Base-by-base conservation (phyloP, 2,329 filamentous ascomycete genomes). In the Simplicillium aogashimaense region DNA sequence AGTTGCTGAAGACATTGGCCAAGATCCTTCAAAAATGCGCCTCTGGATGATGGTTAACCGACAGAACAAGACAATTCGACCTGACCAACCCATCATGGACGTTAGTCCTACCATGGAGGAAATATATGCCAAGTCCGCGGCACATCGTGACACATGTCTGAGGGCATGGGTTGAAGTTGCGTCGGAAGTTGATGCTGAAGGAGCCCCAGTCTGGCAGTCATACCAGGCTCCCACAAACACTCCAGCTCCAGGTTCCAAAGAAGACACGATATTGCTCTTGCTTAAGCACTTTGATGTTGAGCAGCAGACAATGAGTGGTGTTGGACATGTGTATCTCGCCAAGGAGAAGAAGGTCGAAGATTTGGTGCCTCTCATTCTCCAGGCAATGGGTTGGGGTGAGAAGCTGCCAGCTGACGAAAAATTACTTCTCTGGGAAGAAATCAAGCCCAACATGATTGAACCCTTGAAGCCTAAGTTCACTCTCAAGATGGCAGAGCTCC, bases 11-110 rank as follows among this genome's bases (percentile, higher is more conserved):
- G 83, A 94, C 42, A 70, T 83, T 37, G 72, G 69, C 1, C 61
- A 83, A 37, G 79, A 89, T 35, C 69, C 82, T 1, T 78, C 78
- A 42, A 75, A 77, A 45, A 64, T 97, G 17, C 78, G 92, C 16
- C 75, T 95, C 14, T 98, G 92, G 94, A 78, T 87, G 40, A 95
- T 98, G 89, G 92, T 98, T 1, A 97, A 95, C 56, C 83, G 92
- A 10, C 92, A 98, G 59, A 98, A 98, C 58, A 95, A 95, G 62
- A 98, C 92, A 0, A 83, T 87, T 30, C 79, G 92, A 14, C 92
- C 94, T 0, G 92, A 98, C 56, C 81, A 86, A 43, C 86, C 88
- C 0, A 79, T 98, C 37, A 76, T 77, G 57, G 88, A 94, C 53
- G 65, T 78, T 2, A 73, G 81, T 5, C 83, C 86, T 58, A 89